A percentile compares a stretch with the other conserved stretches of the same genome.
Conservation (phyloP, 495 filamentous ascomycete genomes). For the Penicillium coprophilum region DNA sequence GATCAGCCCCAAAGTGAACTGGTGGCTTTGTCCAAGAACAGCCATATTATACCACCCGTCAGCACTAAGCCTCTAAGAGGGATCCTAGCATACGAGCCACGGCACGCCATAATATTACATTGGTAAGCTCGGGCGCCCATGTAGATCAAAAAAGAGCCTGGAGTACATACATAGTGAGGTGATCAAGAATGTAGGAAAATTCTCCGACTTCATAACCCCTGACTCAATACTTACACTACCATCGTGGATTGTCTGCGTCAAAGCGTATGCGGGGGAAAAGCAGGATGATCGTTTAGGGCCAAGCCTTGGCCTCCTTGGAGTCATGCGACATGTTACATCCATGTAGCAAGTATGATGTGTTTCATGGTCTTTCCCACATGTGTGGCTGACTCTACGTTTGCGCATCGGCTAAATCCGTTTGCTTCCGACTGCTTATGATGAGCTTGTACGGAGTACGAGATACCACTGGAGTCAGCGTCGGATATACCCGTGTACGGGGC, state of each 20-base stretch:
- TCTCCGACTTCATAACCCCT: neutral
- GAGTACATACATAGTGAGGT: neutral
- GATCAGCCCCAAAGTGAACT: slow-evolving; percentile 1
- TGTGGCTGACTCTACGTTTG: neutral
- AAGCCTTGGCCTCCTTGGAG: neutral
- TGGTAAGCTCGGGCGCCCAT: neutral
- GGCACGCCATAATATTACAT: neutral
- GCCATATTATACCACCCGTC: neutral
- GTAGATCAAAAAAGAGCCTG: neutral
- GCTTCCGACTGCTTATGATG: too few relatives aligned
- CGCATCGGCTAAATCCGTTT: too few relatives aligned
- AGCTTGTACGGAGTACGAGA: too few relatives aligned
- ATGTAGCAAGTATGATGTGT: neutral
- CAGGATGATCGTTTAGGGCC: neutral
- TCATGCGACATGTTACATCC: neutral
- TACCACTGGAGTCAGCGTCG: neutral
- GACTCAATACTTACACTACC: neutral
- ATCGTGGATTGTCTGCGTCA: neutral
- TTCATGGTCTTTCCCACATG: neutral
- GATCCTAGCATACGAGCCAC: neutral
- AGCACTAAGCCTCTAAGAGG: slow-evolving; percentile 7
- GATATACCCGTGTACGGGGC: neutral
- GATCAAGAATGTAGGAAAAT: neutral
- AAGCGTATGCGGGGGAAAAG: neutral
- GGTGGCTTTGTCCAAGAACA: neutral